Conservation (phyloP, 345 rosid species). For the Gossypium longicalyx region DNA sequence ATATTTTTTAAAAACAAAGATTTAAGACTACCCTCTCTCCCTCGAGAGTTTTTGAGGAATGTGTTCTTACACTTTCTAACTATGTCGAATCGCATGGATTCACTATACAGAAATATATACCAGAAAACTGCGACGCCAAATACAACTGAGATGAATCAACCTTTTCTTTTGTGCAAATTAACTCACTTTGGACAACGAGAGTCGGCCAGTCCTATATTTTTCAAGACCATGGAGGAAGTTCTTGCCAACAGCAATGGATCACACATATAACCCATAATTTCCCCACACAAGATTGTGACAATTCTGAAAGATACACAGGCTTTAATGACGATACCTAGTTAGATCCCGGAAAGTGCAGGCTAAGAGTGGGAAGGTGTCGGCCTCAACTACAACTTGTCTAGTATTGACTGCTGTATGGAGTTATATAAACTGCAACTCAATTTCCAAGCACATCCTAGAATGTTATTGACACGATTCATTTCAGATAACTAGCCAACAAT, state of each 20-base stretch:
- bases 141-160: not conserved
- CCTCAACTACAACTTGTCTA: not conserved
- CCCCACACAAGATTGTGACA: not conserved
- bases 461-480: constrained; percentile 1
- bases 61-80: not conserved
- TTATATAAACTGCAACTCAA: not conserved
- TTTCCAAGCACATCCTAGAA: constrained; percentile 5
- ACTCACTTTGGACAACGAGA: constrained; percentile 1
- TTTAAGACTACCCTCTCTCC: not conserved
- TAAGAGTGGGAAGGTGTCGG: not conserved
- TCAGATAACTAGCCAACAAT: not conserved
- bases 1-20: too few relatives aligned
- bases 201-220: not conserved
- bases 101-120: constrained; percentile 4
- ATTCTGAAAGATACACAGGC: not conserved
- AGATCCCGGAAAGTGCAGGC: not conserved
- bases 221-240: not conserved
- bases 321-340: not conserved
- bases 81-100: not conserved
- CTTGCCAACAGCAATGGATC: not conserved
- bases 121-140: not conserved
- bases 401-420: not conserved
- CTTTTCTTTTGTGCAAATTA: not conserved
- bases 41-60: not conserved
- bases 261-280: constrained; percentile 10